Percentiles rank a stretch among this genome's conserved stretches.
Conservation (phyloP, 805 yeast genomes). For the Sugiyamaella floridensis region DNA sequence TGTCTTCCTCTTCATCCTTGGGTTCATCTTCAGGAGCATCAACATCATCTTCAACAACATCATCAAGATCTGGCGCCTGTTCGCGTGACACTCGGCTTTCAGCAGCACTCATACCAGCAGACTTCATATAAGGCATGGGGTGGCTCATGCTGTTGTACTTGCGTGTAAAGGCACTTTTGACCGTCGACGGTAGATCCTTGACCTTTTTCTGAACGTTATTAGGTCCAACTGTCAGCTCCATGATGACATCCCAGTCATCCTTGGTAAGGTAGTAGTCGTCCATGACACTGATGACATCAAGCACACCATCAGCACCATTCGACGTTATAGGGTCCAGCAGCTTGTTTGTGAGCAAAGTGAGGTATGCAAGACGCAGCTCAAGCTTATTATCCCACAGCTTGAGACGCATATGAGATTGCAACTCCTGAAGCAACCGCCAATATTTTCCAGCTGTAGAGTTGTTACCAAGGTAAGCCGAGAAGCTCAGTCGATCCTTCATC, state of each 20-base stretch:
- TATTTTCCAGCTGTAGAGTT: constrained; percentile 78
- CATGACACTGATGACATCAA: constrained; percentile 59
- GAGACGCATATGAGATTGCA: constrained; percentile 81
- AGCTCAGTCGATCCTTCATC: constrained; percentile 60
- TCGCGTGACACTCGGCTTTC: constrained; percentile 22
- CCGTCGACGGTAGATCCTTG: constrained; percentile 67
- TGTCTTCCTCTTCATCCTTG: constrained; percentile 40
- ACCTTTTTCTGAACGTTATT: constrained; percentile 37
- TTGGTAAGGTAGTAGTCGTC: constrained; percentile 81
- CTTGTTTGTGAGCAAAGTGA: constrained; percentile 55
- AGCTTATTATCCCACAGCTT: constrained; percentile 67
- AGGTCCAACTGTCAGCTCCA: constrained; percentile 75
- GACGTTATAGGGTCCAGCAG: constrained; percentile 52
- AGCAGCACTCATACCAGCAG: constrained; percentile 34
- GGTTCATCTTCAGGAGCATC: constrained; percentile 29
- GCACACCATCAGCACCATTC: constrained; percentile 57
- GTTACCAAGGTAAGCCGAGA: constrained; percentile 85
- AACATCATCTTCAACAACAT: constrained; percentile 43
- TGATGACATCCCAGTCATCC: constrained; percentile 85
- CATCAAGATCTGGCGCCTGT: constrained; percentile 57
- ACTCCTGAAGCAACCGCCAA: constrained; percentile 70
- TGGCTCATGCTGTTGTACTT: constrained; percentile 69
- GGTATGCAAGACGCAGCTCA: constrained; percentile 69
- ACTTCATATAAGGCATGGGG: constrained; percentile 74
- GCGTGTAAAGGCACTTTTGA: constrained; percentile 81